Conservation (phyloP, 805 yeast genomes). For the Metahyphopichia silvanorum region DNA sequence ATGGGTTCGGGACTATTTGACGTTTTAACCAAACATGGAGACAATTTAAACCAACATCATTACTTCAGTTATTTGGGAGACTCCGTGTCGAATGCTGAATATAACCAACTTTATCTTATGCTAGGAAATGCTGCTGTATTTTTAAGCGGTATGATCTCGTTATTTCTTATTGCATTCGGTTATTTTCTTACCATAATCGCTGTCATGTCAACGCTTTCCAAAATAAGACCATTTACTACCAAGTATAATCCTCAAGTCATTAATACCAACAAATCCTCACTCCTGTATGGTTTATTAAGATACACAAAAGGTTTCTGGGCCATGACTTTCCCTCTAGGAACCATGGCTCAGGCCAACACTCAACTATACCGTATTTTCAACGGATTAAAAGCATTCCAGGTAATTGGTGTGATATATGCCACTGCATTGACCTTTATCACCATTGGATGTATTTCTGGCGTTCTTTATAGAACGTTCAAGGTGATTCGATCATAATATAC, state of each 20-base stretch:
- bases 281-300: constrained; percentile 18
- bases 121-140: constrained; percentile 8
- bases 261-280: constrained; percentile 2
- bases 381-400: constrained; percentile 55
- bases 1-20: constrained; percentile 44
- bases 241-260: constrained; percentile 13
- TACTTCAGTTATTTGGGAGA: constrained; percentile 18
- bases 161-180: constrained; percentile 53
- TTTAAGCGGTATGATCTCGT: constrained; percentile 31
- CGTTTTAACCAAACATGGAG: constrained; percentile 12
- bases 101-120: constrained; percentile 4
- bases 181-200: constrained; percentile 46
- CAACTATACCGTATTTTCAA: constrained; percentile 46
- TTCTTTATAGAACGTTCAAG: too few species aligned
- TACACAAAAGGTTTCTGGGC: constrained; percentile 56
- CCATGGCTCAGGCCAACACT: constrained; percentile 56
- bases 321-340: constrained; percentile 87
- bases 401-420: constrained; percentile 61
- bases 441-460: constrained; percentile 30
- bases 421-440: constrained; percentile 45
- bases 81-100: constrained; percentile 1
- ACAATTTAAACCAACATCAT: constrained; percentile 9
- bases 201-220: constrained; percentile 39
- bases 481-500: too few species aligned
- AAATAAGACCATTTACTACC: constrained; percentile 31